Conservation (phyloP, 2,329 filamentous ascomycete species). For the Ilyonectria destructans region DNA sequence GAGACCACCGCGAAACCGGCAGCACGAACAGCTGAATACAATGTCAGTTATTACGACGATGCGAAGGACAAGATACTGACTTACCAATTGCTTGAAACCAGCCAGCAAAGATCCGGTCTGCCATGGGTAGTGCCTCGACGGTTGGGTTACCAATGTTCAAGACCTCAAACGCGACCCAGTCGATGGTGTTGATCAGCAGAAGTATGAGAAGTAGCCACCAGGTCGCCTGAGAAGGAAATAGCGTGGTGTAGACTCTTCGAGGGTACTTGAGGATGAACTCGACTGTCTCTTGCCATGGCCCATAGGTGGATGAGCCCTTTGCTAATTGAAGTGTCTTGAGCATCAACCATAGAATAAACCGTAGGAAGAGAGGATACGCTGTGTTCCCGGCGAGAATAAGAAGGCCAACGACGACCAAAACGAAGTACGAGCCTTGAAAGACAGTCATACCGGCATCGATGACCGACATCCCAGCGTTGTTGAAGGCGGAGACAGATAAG, state of each 20-base stretch:
- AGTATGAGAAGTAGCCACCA: constrained; percentile 78
- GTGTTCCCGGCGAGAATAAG: constrained; percentile 78
- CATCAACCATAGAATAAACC: constrained; percentile 71
- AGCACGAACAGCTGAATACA: constrained; percentile 69
- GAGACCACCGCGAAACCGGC: constrained; percentile 78
- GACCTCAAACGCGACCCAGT: constrained; percentile 78
- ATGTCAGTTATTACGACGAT: constrained; percentile 28
- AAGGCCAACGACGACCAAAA: constrained; percentile 68
- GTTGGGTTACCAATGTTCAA: constrained; percentile 75
- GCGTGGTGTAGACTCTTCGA: constrained; percentile 73
- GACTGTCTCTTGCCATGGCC: constrained; percentile 65
- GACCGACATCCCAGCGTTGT: constrained; percentile 80
- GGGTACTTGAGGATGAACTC: constrained; percentile 71
- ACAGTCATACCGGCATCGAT: constrained; percentile 78
- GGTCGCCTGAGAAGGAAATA: constrained; percentile 76
- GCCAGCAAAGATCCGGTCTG: constrained; percentile 73
- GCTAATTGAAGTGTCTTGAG: constrained; percentile 59
- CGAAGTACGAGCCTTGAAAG: constrained; percentile 69
- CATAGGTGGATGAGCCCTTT: constrained; percentile 56
- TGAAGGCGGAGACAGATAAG: constrained; percentile 79
- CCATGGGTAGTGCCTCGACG: constrained; percentile 66
- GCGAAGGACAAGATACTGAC: constrained; percentile 36
- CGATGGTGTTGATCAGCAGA: constrained; percentile 72
- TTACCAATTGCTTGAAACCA: constrained; percentile 75
- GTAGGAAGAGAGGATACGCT: constrained; percentile 75